Evolutionary conservation across 1,284 basidiomycete species (phyloP).

Genomic region (Pseudozyma tsukubaensis): DNA sequence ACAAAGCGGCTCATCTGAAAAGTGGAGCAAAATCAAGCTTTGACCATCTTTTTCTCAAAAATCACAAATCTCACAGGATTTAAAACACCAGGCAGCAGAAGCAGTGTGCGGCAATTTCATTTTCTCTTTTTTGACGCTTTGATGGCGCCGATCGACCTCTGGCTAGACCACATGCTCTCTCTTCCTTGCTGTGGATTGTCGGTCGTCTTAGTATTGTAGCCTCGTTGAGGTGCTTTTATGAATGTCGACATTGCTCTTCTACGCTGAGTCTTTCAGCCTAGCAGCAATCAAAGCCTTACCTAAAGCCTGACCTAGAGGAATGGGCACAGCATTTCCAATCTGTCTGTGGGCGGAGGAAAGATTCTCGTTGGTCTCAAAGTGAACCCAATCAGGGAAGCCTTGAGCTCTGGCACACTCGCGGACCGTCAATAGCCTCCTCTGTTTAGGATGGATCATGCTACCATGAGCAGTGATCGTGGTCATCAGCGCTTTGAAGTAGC

Average conservation of each 20-base stretch:
- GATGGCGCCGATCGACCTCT: too few species aligned
- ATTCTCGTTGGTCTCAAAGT: conserved; percentile 19
- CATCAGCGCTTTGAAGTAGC: conserved; percentile 19
- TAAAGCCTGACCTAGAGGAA: conserved; percentile 25
- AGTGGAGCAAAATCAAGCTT: conserved; percentile 8
- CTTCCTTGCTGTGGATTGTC: too few species aligned
- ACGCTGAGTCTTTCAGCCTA: conserved; percentile 5
- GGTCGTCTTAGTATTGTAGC: background rate
- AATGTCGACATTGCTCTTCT: background rate
- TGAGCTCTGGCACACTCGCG: conserved; percentile 44
- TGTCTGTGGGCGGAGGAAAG: conserved; percentile 31
- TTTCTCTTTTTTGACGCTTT: too few species aligned
- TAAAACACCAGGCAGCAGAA: background rate
- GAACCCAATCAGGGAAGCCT: conserved; percentile 43
- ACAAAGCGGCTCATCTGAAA: conserved; percentile 23
- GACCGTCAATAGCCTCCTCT: conserved; percentile 38
- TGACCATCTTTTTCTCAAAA: background rate
- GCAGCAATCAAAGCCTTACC: conserved; percentile 22
- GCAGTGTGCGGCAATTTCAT: too few species aligned
- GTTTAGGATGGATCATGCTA: conserved; percentile 34
- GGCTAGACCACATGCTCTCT: too few species aligned
- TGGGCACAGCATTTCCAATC: conserved; percentile 46
- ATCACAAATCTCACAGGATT: background rate
- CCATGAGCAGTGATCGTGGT: conserved; percentile 10
- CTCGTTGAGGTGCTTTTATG: background rate